These are phyloP conservation scores for Cymbidium sinense DNA, from an alignment of 106 monocot genomes.

Conservation along the genomic window DNA sequence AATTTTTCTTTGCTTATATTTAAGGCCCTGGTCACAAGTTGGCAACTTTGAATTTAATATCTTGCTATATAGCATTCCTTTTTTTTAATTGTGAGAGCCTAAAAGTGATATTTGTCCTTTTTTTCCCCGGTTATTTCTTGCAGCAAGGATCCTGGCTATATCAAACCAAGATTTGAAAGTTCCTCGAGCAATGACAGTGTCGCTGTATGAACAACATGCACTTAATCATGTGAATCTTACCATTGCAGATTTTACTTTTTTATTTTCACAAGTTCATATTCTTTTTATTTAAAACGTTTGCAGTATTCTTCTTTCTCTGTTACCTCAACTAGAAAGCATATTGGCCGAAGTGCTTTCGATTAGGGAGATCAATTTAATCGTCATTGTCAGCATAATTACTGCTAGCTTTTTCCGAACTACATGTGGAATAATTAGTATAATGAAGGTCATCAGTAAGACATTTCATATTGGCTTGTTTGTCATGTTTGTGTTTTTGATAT, in stretches of 20 bases:
- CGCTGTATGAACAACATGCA: conserved; percentile 25
- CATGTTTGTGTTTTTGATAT: background rate
- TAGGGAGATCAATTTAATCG: background rate
- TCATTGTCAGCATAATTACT: background rate
- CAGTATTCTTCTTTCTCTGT: background rate
- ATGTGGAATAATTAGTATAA: background rate
- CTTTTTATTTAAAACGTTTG: background rate
- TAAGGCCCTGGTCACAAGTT: background rate
- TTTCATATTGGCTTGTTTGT: background rate
- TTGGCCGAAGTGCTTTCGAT: background rate
- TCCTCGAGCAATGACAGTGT: conserved; percentile 11
- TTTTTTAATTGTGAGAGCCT: background rate
- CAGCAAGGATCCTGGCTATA: conserved; percentile 96
- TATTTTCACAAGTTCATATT: background rate
- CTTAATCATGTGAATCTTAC: conserved; percentile 2
- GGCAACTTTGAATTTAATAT: background rate
- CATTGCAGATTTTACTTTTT: background rate
- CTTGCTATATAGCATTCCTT: background rate
- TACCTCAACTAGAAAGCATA: background rate
- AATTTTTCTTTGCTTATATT: background rate
- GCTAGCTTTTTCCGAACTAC: background rate
- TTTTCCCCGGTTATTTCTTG: conserved; percentile 12
- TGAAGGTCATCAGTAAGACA: background rate
- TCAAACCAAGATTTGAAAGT: conserved; percentile 50
- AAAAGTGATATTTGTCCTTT: background rate